Base-by-base conservation (phyloP, 2,329 filamentous ascomycete species). In the Colletotrichum chlorophyti region DNA sequence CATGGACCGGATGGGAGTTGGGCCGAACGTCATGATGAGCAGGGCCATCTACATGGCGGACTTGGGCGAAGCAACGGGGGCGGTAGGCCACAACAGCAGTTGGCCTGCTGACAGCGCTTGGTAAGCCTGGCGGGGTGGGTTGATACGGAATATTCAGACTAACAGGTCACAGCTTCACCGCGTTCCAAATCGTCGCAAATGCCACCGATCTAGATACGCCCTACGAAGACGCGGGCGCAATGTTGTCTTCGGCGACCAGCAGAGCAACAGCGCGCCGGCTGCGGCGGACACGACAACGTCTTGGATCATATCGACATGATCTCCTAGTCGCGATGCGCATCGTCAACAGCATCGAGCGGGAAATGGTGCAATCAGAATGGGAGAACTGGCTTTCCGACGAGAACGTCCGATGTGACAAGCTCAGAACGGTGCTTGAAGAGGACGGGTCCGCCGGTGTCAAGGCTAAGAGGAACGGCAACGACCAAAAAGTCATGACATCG, bases 321-420 rank as follows among this genome's bases (percentile, higher is more conserved):
- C 79, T 99, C 17, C 77, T 98, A 3, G 93, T 99, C 5, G 93
- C 93, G 5, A 87, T 98, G 78, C 87, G 93, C 5, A 85, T 97
- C 3, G 88, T 98, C 60, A 97, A 98, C 74, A 89, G 84, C 55
- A 87, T 98, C 24, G 95, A 98, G 78, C 83, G 84, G 58, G 93
- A 97, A 72, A 88, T 97, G 71, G 74, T 98, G 51, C 84, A 87
- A 67, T 89, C 90, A 1, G 94, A 97, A 72, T 99, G 93, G 89
- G 93, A 97, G 76, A 91, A 91, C 63, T 99, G 94, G 93, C 82
- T 98, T 26, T 74, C 84, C 3, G 89, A 91, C 64, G 95, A 99
- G 76, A 88, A 87, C 63, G 74, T 80, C 29, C 84, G 91, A 45
- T 99, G 95, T 72, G 85, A 85, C 54, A 84, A 89, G 68, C 77